These are phyloP conservation scores for Phoma sp. DNA, from an alignment of 2,329 filamentous ascomycete species.

Conservation along the genomic window DNA sequence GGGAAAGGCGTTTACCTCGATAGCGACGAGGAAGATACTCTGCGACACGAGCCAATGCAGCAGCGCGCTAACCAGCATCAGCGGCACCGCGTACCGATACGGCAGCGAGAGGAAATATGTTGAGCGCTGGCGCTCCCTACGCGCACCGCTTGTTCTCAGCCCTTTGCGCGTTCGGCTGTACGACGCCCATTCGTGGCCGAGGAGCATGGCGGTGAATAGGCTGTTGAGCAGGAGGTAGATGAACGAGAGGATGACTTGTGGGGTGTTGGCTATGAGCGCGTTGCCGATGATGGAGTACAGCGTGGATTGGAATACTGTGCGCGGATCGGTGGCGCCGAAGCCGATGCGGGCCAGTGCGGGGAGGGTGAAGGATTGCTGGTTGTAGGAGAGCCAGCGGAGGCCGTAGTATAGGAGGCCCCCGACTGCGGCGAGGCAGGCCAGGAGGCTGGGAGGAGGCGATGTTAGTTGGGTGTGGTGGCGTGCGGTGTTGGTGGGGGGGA, in stretches of 20 bases:
- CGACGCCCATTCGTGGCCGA: not conserved
- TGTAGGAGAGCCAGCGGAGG: no score
- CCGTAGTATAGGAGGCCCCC: no score
- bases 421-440: no score
- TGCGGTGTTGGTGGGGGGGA: no score
- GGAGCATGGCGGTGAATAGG: not conserved
- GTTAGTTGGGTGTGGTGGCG: no score
- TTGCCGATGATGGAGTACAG: not conserved
- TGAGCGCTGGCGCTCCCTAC: slow-evolving; percentile 45
- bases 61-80: slow-evolving; percentile 37
- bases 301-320: no score
- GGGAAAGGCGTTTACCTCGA: slow-evolving; percentile 18
- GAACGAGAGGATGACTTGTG: not conserved
- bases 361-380: no score
- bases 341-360: no score
- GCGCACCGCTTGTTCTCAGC: slow-evolving; percentile 46
- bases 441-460: no score
- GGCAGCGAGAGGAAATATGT: slow-evolving; percentile 53
- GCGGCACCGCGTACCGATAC: slow-evolving; percentile 46
- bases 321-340: no score
- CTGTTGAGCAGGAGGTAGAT: not conserved
- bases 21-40: slow-evolving; percentile 49
- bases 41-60: slow-evolving; percentile 27
- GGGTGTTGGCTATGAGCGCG: not conserved
- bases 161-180: slow-evolving; percentile 45